Conservation (phyloP, 2,329 filamentous ascomycete species). For the Exophiala oligosperma region DNA sequence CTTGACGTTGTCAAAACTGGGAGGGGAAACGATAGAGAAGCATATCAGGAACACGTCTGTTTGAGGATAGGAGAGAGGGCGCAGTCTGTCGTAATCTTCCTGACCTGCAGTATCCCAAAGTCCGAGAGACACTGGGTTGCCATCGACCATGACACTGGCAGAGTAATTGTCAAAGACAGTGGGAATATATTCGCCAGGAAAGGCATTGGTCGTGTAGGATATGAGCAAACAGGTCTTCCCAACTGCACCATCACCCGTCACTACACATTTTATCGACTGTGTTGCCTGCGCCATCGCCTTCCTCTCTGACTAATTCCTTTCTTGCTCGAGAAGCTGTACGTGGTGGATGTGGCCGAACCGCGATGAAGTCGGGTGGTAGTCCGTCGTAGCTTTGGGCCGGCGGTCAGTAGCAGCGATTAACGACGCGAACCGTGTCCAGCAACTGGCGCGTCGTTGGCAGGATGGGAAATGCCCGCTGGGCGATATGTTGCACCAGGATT, state of each 20-base stretch:
- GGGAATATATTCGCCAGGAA: slow-evolving; percentile 99
- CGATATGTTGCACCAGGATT: slow-evolving; percentile 12
- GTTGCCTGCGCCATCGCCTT: slow-evolving; percentile 25
- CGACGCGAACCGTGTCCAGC: slow-evolving; percentile 24
- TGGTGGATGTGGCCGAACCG: background rate
- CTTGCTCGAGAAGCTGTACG: background rate
- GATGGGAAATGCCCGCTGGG: slow-evolving; percentile 11
- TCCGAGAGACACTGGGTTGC: slow-evolving; percentile 93
- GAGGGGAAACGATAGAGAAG: slow-evolving; percentile 96
- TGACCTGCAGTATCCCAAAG: slow-evolving; percentile 98
- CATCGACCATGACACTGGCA: slow-evolving; percentile 97
- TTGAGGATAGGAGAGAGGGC: slow-evolving; percentile 94
- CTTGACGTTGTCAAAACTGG: slow-evolving; percentile 98
- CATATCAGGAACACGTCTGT: slow-evolving; percentile 98
- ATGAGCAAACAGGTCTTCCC: slow-evolving; percentile 99
- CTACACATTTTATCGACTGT: slow-evolving; percentile 72
- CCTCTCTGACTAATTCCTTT: background rate
- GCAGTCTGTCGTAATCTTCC: slow-evolving; percentile 95
- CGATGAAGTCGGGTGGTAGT: background rate
- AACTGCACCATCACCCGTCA: slow-evolving; percentile 98
- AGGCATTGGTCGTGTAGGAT: slow-evolving; percentile 98
- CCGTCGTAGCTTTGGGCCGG: slow-evolving; percentile 6
- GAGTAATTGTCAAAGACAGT: slow-evolving; percentile 99
- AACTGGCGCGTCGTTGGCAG: slow-evolving; percentile 15
- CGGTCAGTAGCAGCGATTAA: slow-evolving; percentile 2